These are phyloP conservation scores for Epichloe scottii DNA, from an alignment of 2,329 filamentous ascomycete species.

Conservation along the genomic window DNA sequence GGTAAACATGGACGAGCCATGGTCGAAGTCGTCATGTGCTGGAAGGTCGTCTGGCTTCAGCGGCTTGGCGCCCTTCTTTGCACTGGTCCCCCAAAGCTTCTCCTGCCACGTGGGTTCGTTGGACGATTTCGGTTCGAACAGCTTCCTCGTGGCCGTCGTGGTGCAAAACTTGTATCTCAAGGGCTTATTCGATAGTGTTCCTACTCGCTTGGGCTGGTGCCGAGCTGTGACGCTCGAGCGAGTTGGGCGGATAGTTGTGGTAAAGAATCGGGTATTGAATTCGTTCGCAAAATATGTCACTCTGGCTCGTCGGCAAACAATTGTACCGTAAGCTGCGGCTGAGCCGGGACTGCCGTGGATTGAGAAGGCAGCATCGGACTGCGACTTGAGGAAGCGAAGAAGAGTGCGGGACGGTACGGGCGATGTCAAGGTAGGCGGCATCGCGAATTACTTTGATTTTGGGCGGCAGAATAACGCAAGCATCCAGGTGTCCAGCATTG, in stretches of 20 bases:
- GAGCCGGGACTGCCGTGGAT: conserved; percentile 19
- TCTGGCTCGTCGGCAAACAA: conserved; percentile 12
- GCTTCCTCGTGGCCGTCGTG: conserved; percentile 11
- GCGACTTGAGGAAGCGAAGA: conserved; percentile 59
- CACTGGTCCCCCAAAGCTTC: conserved; percentile 31
- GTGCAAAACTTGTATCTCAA: conserved; percentile 15
- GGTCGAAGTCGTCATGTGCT: conserved; percentile 43
- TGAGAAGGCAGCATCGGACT: conserved; percentile 49
- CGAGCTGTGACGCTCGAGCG: neutral
- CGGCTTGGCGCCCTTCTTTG: conserved; percentile 25
- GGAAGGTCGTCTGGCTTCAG: conserved; percentile 48
- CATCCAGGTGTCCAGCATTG: conserved; percentile 6
- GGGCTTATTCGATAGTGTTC: neutral
- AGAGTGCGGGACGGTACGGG: conserved; percentile 44
- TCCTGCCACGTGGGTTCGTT: conserved; percentile 32
- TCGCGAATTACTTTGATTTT: conserved; percentile 16
- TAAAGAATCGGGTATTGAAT: neutral
- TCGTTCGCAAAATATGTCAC: neutral
- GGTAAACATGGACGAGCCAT: conserved; percentile 47
- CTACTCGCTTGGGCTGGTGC: neutral
- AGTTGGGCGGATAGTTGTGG: neutral
- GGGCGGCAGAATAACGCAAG: conserved; percentile 5
- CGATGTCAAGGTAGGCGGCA: conserved; percentile 30
- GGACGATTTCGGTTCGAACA: conserved; percentile 8
- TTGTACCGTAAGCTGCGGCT: conserved; percentile 5